Evolutionary conservation across 2,329 filamentous ascomycete genomes (phyloP), one percentile per base, ranked within the genome.

Genomic region (Boeremia exigua): DNA sequence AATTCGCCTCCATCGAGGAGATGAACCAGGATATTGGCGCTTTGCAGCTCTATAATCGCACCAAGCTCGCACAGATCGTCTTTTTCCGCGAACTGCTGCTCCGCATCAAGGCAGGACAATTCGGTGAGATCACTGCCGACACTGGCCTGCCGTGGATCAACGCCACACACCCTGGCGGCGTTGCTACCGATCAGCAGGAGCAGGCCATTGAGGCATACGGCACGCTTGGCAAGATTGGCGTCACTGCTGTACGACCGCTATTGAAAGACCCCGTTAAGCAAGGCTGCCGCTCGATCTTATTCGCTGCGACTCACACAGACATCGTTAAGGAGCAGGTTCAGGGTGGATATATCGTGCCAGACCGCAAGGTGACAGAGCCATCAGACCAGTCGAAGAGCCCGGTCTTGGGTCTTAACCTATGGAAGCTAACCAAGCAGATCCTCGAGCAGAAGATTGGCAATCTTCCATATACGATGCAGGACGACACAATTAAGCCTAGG

Each of bases 151-250:
- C 80, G 2, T 82, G 75, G 72, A 77, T 81, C 63, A 81, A 81
- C 48, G 79, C 80, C 0, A 79, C 77, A 6, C 81, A 84, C 52
- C 81, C 81, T 0, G 81, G 81, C 1, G 81, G 66, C 9, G 78
- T 83, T 12, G 61, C 60, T 6, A 83, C 81, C 0, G 78, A 81
- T 58, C 79, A 82, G 64, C 80, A 73, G 49, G 64, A 77, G 6
- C 82, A 84, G 56, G 79, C 80, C 0, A 75, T 78, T 12, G 80
- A 83, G 30, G 78, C 79, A 1, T 83, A 85, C 54, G 81, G 80
- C 1, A 75, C 71, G 0, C 56, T 80, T 1, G 80, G 79, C 14
- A 80, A 79, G 51, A 62, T 81, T 30, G 79, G 78, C 2, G 79
- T 81, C 9, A 75, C 71, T 44, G 75, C 69, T 2, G 67, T 77